phyloP scores from a whole-genome alignment of 2,329 filamentous ascomycete species.

The Diplodia corticola region DNA sequence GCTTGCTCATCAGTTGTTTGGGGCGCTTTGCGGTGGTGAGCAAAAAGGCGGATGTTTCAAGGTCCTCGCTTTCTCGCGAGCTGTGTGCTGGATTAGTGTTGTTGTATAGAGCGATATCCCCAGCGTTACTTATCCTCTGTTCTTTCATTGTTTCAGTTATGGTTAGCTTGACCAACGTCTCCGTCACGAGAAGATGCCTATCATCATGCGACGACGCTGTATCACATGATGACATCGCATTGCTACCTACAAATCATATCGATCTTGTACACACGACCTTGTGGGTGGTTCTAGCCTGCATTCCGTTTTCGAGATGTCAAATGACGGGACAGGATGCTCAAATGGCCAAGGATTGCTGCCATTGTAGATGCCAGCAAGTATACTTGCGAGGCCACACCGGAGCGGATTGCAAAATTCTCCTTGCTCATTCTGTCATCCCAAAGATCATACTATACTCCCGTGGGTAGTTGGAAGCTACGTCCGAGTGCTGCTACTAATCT shows the following conservation, averaged over 20 bases:
- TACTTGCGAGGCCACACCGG: too few relatives aligned
- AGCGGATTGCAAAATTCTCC: not conserved
- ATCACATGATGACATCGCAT: not conserved
- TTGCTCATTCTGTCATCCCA: not conserved
- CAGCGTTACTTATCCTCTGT: not conserved
- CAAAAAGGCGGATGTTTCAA: slow-evolving; percentile 19
- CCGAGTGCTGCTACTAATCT: too few relatives aligned
- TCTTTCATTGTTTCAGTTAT: not conserved
- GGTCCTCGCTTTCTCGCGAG: slow-evolving; percentile 7
- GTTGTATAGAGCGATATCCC: slow-evolving; percentile 22
- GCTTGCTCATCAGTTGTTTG: slow-evolving; percentile 13
- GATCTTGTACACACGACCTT: not conserved
- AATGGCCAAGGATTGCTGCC: not conserved
- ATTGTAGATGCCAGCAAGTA: not conserved
- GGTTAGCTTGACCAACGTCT: slow-evolving; percentile 9
- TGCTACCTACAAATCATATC: not conserved
- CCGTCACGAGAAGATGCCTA: not conserved
- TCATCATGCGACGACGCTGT: not conserved
- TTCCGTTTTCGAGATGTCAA: too few relatives aligned
- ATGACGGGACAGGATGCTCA: too few relatives aligned
- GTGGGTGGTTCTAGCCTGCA: not conserved
- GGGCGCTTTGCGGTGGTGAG: not conserved
- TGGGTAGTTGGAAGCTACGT: too few relatives aligned
- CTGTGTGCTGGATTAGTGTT: slow-evolving; percentile 8
- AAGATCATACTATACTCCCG: too few relatives aligned